Base-by-base conservation (phyloP, 495 filamentous ascomycete species). In the Halenospora varia region DNA sequence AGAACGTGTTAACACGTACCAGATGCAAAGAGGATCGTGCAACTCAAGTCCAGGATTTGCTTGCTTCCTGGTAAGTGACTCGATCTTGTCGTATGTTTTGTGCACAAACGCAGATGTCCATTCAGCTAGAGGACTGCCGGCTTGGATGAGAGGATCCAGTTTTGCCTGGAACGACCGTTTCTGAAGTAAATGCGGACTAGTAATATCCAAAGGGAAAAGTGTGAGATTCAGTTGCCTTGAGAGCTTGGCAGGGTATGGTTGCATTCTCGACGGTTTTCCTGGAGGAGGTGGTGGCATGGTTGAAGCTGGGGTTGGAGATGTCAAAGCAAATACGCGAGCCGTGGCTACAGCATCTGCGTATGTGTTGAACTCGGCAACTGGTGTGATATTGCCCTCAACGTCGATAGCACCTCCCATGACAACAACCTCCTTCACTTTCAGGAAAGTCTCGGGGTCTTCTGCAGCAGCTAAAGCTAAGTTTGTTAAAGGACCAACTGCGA, bases 361-460 rank as follows among this genome's bases (percentile, higher is more conserved):
- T 53, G 82, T 80, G 73, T 96, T 96, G 77, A 96, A 96, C 66
- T 96, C 89, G 58, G 83, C 88, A 42, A 80, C 75, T 0, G 90
- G 90, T 0, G 89, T 92, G 56, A 82, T 73, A 72, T 99, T 99
- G 51, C 94, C 94, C 24, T 82, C 78, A 17, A 82, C 66, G 41
- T 86, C 76, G 45, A 97, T 80, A n/a, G 88, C 83, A 55, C 94
- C 95, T 29, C 93, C 94, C 94, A 99, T 99, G n/a, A 96, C 86
- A 18, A 96, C 84, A 2, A 99, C 83, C 67, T 96, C 88, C 68
- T 95, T 96, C 23, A 83, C 90, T 19, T 84, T 83, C 2, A 97
- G 80, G 74, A 99, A 96, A 3, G 90, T 86, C 65, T 89, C 85
- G 1, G 90, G 83, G 60, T 96, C 90, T 65, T 88, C 81, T 4